Evolutionary conservation across 306 rosid genomes (phyloP), one percentile per base, ranked within the genome.

Genomic region (Glycine soja): DNA sequence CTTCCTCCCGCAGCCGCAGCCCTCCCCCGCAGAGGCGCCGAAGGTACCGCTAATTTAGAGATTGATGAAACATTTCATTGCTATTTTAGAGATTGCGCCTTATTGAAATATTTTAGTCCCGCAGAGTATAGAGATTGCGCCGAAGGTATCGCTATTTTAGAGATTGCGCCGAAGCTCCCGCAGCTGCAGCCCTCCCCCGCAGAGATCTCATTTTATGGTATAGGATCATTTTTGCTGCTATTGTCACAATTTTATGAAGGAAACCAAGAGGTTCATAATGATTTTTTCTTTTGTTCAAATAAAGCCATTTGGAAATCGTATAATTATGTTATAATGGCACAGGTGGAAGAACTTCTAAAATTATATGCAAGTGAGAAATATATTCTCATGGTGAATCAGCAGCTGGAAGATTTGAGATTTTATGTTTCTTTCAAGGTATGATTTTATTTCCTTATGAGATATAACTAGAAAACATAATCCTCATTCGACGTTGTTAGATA

Each of bases 361-460:
- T 64, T 89, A 77, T 95, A 95, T 71, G 82, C 91, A 58, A 85
- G 85, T 75, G 98, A 95, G 88, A 85, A 88, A 82, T 89, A 90
- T 70, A 85, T 95, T 62, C 99, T 95, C 68, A 72, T 81, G 15
- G 87, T 90, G 84, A 90, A 85, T 80, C 84, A 63, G 78, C 85
- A 78, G 70, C 74, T 4, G 8, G 76, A 78, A 43, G 93, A 85
- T 46, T 82, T 93, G 50, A 89, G 82, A 67, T 85, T 93, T 81
- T 88, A 82, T 32, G 90, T 93, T 73, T 82, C 99, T 34, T 91
- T 91, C 85, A 95, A 95, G 98, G 99, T 93, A 88, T 70, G 83
- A 57, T 24, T 42, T 47, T 47, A 62, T 67, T 82, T n/a, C 45
- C 53, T 14, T 5, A 11, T 51, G 15, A 34, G 56, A 76, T 68